Evolutionary conservation across 768 basidiomycete species (phyloP).

Genomic region (Boletus eberwhitei): DNA sequence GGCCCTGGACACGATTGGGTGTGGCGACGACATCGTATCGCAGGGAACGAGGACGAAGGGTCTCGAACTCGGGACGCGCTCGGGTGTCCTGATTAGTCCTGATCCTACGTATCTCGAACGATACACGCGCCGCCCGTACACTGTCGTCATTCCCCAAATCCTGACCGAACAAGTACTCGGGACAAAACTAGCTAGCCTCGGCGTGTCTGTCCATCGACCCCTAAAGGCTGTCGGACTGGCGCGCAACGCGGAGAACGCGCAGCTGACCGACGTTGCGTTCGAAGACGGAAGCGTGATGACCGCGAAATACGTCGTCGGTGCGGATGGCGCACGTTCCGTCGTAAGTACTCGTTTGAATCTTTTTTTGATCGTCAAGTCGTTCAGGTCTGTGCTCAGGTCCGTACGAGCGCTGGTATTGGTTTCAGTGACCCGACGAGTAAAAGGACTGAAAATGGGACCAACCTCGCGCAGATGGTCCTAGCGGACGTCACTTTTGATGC

Average conservation of each 20-base stretch:
- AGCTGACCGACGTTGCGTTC: constrained; percentile 41
- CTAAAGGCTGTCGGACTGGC: constrained; percentile 38
- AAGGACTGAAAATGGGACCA: constrained; percentile 20
- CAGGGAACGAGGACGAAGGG: constrained; percentile 32
- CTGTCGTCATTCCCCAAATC: constrained; percentile 43
- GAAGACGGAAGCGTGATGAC: constrained; percentile 44
- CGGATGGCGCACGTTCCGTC: constrained; percentile 48
- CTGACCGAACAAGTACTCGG: constrained; percentile 42
- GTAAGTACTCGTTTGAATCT: constrained; percentile 28
- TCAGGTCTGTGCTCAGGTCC: constrained; percentile 34
- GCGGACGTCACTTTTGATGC: constrained; percentile 19
- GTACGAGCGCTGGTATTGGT: constrained; percentile 38
- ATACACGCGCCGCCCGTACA: constrained; percentile 46
- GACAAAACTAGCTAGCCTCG: constrained; percentile 30
- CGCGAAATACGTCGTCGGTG: constrained; percentile 48
- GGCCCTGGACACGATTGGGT: constrained; percentile 42
- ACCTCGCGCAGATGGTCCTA: constrained; percentile 31
- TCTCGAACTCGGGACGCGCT: constrained; percentile 32
- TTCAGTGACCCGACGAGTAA: constrained; percentile 44
- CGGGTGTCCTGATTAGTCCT: constrained; percentile 23
- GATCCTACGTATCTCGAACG: constrained; percentile 36
- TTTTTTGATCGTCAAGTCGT: neutral
- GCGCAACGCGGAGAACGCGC: constrained; percentile 24
- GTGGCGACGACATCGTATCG: constrained; percentile 38
- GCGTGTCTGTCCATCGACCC: constrained; percentile 37